A percentile compares a stretch with the other conserved stretches of the same genome.
phyloP scores from a whole-genome alignment of 2,329 filamentous ascomycete species.

The Ustulina deusta region DNA sequence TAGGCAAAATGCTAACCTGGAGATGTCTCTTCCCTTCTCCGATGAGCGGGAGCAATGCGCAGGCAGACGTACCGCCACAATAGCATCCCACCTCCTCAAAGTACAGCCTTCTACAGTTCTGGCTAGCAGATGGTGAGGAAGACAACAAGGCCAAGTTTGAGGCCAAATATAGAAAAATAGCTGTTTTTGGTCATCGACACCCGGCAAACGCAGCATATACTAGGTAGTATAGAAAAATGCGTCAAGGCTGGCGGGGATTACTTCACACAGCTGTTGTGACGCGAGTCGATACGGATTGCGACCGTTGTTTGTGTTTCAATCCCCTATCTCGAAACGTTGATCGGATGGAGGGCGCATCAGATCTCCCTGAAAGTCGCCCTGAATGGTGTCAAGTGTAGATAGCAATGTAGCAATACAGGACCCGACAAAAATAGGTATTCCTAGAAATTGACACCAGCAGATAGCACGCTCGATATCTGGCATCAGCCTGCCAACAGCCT shows the following conservation, averaged over 20 bases:
- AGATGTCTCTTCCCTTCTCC: conserved; percentile 19
- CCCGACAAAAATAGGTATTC: conserved; percentile 6
- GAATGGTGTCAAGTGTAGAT: conserved; percentile 24
- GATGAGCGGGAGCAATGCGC: conserved; percentile 34
- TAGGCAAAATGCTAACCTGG: conserved; percentile 1
- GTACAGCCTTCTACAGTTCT: conserved; percentile 33
- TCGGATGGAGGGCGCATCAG: conserved; percentile 28
- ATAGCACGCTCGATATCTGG: background rate
- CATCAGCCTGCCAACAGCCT: conserved; percentile 13
- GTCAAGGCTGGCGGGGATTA: conserved; percentile 26
- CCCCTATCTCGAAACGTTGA: conserved; percentile 32
- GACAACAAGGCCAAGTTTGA: conserved; percentile 35
- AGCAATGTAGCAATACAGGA: conserved; percentile 28
- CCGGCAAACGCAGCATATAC: background rate
- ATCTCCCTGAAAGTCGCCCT: conserved; percentile 22
- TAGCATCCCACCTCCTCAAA: conserved; percentile 24
- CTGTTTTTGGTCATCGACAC: background rate
- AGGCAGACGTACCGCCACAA: conserved; percentile 33
- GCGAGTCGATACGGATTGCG: conserved; percentile 15
- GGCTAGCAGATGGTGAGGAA: conserved; percentile 24
- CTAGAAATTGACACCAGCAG: background rate
- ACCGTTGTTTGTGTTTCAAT: conserved; percentile 30
- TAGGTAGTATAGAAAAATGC: conserved; percentile 2
- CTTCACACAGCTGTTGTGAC: conserved; percentile 11
- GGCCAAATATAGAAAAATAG: conserved; percentile 39